phyloP scores from a whole-genome alignment of 2,329 filamentous ascomycete species.

The Colletotrichum sp. region DNA sequence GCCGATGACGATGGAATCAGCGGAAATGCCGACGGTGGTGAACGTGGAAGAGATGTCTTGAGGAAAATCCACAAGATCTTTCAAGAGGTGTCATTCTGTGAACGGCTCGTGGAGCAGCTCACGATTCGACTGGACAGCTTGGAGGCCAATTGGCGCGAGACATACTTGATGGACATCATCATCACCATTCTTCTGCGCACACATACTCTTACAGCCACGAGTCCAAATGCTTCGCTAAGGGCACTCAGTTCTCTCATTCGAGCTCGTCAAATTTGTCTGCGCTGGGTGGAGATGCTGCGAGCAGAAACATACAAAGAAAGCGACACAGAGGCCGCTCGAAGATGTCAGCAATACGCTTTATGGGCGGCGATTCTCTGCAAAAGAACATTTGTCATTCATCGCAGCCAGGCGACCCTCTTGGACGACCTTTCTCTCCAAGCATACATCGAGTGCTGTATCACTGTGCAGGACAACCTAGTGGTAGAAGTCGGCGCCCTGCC shows the following conservation, averaged over 20 bases:
- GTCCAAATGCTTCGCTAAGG: slow-evolving; percentile 2
- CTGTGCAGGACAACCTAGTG: slow-evolving; percentile 51
- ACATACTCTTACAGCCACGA: slow-evolving; percentile 25
- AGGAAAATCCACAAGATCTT: slow-evolving; percentile 57
- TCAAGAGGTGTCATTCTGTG: slow-evolving; percentile 53
- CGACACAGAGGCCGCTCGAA: slow-evolving; percentile 41
- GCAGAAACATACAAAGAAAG: slow-evolving; percentile 43
- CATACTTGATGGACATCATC: slow-evolving; percentile 61
- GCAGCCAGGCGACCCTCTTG: background rate
- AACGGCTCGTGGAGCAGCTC: slow-evolving; percentile 52
- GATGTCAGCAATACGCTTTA: slow-evolving; percentile 50
- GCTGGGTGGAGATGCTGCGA: slow-evolving; percentile 56
- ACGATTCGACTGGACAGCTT: slow-evolving; percentile 47
- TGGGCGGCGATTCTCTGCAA: slow-evolving; percentile 63
- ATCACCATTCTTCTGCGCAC: slow-evolving; percentile 54
- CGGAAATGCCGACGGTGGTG: background rate
- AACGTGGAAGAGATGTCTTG: slow-evolving; percentile 29
- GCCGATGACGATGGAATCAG: background rate
- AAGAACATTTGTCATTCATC: slow-evolving; percentile 35
- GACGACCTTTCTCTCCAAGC: slow-evolving; percentile 19
- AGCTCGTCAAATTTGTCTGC: slow-evolving; percentile 46
- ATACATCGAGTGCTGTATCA: slow-evolving; percentile 29
- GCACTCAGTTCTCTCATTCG: slow-evolving; percentile 40
- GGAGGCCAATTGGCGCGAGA: slow-evolving; percentile 63
- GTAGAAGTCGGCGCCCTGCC: slow-evolving; percentile 40